Evolutionary conservation across 352 stramenopile species (phyloP).

Genomic region (Plasmopara halstedii): DNA sequence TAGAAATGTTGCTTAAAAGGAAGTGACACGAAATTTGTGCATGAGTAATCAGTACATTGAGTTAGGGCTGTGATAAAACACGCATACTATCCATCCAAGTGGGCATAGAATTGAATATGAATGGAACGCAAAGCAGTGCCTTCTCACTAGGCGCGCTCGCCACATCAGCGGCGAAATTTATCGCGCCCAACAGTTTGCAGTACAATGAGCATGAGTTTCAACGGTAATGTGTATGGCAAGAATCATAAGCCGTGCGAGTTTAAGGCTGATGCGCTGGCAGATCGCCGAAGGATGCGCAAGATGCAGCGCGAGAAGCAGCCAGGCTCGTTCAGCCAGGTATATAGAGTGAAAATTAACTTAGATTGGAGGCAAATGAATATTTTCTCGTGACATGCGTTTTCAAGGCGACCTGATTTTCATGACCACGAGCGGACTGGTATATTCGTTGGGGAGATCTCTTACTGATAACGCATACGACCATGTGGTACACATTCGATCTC

Average conservation of each 20-base stretch:
- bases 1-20: slow-evolving; percentile 1
- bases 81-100: too few relatives aligned
- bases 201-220: slow-evolving; percentile 75
- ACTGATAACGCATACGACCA: slow-evolving; percentile 70
- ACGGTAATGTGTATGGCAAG: slow-evolving; percentile 17
- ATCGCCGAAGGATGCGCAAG: slow-evolving; percentile 47
- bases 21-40: slow-evolving; percentile 1
- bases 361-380: background rate
- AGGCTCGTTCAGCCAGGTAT: slow-evolving; percentile 58
- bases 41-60: background rate
- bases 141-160: slow-evolving; percentile 30
- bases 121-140: background rate
- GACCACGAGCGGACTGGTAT: slow-evolving; percentile 61
- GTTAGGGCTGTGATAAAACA: too few relatives aligned
- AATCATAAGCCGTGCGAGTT: background rate
- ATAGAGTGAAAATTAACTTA: background rate
- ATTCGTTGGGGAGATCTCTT: slow-evolving; percentile 52
- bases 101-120: too few relatives aligned
- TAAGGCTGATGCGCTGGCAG: slow-evolving; percentile 14
- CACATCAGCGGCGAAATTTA: slow-evolving; percentile 35
- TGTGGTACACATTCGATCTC: slow-evolving; percentile 26
- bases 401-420: slow-evolving; percentile 76
- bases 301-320: slow-evolving; percentile 45
- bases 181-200: slow-evolving; percentile 65
- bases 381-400: background rate